phyloP scores from a whole-genome alignment of 371 early-diverging fungal genomes.

The Nosema granulosis region DNA sequence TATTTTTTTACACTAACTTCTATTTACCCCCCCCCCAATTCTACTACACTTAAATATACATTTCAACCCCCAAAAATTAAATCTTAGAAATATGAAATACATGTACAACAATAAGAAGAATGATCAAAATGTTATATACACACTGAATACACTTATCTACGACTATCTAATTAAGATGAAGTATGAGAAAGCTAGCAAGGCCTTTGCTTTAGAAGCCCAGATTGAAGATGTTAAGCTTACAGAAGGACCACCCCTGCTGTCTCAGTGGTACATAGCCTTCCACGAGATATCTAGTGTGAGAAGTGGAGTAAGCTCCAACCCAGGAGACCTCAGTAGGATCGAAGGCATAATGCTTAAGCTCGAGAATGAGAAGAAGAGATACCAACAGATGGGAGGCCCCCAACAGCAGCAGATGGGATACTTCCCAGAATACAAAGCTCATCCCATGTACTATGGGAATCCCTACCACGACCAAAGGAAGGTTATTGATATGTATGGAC shows the following conservation, averaged over 20 bases:
- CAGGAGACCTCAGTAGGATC: constrained; percentile 41
- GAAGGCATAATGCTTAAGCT: constrained; percentile 63
- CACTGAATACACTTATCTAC: constrained; percentile 56
- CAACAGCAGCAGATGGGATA: too few species aligned
- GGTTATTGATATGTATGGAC: constrained; percentile 15
- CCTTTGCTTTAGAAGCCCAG: constrained; percentile 58
- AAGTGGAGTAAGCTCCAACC: constrained; percentile 39
- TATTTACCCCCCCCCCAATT: background rate
- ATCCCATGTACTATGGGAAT: background rate
- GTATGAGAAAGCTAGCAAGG: constrained; percentile 58
- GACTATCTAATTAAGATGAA: constrained; percentile 64
- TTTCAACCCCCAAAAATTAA: background rate
- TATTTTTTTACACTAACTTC: too few species aligned
- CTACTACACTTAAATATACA: too few species aligned
- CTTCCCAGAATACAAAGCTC: constrained; percentile 1
- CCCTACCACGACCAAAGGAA: constrained; percentile 17
- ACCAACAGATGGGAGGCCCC: constrained; percentile 34
- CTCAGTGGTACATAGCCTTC: constrained; percentile 66
- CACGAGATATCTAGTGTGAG: constrained; percentile 64
- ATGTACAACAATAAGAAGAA: constrained; percentile 35
- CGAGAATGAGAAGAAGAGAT: constrained; percentile 61
- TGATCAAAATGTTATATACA: constrained; percentile 22
- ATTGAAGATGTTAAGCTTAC: constrained; percentile 45
- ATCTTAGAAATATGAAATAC: constrained; percentile 26
- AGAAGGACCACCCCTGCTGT: constrained; percentile 51